Evolutionary conservation across 2,329 filamentous ascomycete species (phyloP).

Genomic region (Neopestalotiopsis sp.): DNA sequence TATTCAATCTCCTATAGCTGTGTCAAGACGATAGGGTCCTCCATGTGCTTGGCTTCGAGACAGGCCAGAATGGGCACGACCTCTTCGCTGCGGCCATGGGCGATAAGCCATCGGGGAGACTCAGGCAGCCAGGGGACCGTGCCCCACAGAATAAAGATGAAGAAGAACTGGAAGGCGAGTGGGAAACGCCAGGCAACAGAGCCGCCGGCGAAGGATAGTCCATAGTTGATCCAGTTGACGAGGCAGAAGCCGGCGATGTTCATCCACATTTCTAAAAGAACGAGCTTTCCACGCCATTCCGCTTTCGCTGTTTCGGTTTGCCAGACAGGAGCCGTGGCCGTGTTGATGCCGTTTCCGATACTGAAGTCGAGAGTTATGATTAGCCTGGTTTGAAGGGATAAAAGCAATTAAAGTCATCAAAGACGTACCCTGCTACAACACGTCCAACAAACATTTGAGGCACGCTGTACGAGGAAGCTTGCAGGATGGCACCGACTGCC

Average conservation of each 20-base stretch:
- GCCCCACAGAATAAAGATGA: slow-evolving; percentile 32
- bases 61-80: slow-evolving; percentile 30
- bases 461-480: slow-evolving; percentile 22
- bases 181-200: slow-evolving; percentile 42
- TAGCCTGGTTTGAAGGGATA: no score
- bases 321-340: slow-evolving; percentile 24
- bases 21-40: slow-evolving; percentile 24
- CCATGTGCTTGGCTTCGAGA: slow-evolving; percentile 27
- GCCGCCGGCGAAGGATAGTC: slow-evolving; percentile 35
- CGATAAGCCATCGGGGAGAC: slow-evolving; percentile 33
- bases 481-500: slow-evolving; percentile 23
- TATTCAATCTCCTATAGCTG: slow-evolving; percentile 30
- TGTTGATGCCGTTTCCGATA: slow-evolving; percentile 26
- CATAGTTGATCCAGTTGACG: slow-evolving; percentile 35
- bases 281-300: slow-evolving; percentile 28
- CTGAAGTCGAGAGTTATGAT: neutral
- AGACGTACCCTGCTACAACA: slow-evolving; percentile 21
- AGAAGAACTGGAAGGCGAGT: slow-evolving; percentile 42
- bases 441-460: slow-evolving; percentile 24
- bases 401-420: neutral
- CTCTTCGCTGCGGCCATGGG: slow-evolving; percentile 33
- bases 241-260: slow-evolving; percentile 42
- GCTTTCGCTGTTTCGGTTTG: slow-evolving; percentile 28
- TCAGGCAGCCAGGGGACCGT: slow-evolving; percentile 33
- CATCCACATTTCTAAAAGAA: slow-evolving; percentile 34